Evolutionary conservation across 768 basidiomycete species (phyloP), one percentile per base, ranked within the genome.

Genomic region (Rhizopogon vinicolor): DNA sequence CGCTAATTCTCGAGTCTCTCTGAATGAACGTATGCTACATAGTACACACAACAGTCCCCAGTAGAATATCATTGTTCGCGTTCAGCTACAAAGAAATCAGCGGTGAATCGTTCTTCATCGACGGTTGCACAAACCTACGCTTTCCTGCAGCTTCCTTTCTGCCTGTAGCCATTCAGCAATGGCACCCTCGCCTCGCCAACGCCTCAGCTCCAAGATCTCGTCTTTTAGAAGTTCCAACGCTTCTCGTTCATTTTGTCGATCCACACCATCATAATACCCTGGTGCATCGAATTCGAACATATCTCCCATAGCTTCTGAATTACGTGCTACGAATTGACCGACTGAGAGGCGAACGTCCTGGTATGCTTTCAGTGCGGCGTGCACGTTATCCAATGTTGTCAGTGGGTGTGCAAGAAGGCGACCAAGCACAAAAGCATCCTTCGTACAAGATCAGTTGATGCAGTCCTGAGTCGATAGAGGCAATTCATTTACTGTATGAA

Each of bases 401-500:
- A 52, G 58, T 3, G 54, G 51, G 54, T 61, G 56, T 12, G 58
- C 54, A 28, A 58, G 58, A 29, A 62, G 59, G 22, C 60, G 58
- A 3, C 61, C 64, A n/a, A 65, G 58, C 16, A 65, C 58, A 55
- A 63, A 64, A 5, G 64, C 64, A 51, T 65, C 64, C 61, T 67
- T 9, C 22, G n/a, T 12, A 37, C n/a, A 12, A 12, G 42, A 33
- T 39, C 7, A 5, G 33, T 5, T 13, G 16, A 4, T 0, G 1
- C 0, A 14, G 13, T 39, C 10, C 22, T 37, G 35, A 2, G 73
- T 72, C 45, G 70, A 79, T 4, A 69, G 70, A 0, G 74, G 70
- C 8, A 83, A 64, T 8, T 71, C 70, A 13, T 70, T 70, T 29
- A 83, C 61, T 31, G 68, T 67, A 49, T 78, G 74, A 33, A 83